These are phyloP conservation scores for Batkoa obscura DNA, from an alignment of 371 early-diverging fungal species.

Conservation along the genomic window DNA sequence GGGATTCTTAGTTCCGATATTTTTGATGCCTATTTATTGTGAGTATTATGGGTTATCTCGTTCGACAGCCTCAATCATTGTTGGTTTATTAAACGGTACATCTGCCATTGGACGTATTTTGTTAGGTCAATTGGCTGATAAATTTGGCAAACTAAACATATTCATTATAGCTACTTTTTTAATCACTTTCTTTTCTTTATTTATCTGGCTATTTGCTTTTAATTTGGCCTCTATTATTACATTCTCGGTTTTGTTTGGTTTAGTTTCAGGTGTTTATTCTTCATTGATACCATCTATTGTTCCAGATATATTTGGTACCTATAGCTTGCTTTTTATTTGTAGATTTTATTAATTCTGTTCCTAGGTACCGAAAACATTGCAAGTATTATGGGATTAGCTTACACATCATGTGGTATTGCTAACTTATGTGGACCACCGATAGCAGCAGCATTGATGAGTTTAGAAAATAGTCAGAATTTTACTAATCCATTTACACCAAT, in stretches of 20 bases:
- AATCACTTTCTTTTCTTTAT: constrained; percentile 22
- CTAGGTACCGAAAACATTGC: no score
- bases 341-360: no score
- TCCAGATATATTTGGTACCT: constrained; percentile 16
- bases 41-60: not conserved
- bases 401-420: no score
- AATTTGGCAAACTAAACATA: constrained; percentile 35
- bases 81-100: constrained; percentile 27
- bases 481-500: no score
- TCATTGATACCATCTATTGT: constrained; percentile 23
- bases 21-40: not conserved
- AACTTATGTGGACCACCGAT: no score
- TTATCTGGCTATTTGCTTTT: constrained; percentile 41
- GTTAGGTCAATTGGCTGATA: constrained; percentile 34
- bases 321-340: no score
- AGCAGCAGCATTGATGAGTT: no score
- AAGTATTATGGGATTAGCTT: no score
- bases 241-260: constrained; percentile 28
- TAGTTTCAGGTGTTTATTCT: constrained; percentile 27
- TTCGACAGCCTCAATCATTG: constrained; percentile 20
- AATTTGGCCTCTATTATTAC: constrained; percentile 19
- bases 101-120: constrained; percentile 43
- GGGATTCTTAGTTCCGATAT: constrained; percentile 9
- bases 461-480: no score
- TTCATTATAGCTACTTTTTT: constrained; percentile 20